Evolutionary conservation across 73 alveolate species (phyloP), one percentile per base, ranked within the genome.

Genomic region (Paramecium octaurelia): DNA sequence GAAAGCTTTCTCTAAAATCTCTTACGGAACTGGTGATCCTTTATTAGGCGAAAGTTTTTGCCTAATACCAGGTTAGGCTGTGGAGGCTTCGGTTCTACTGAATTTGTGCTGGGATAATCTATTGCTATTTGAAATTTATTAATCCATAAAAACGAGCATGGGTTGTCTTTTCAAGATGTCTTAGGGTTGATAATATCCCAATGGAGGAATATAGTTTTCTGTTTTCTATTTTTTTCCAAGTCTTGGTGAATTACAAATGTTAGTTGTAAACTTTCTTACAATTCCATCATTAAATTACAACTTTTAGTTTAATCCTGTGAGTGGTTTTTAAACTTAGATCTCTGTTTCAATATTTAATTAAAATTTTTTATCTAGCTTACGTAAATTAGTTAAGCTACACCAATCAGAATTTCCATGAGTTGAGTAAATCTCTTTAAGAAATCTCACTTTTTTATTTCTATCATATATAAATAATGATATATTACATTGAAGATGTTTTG

Each of bases 11-110:
- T 64, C 48, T n/a, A 64, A 64, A 14, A 64, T 64, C 27, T 64
- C 84, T 64, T 27, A 9, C 3, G 84, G 84, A 64, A 64, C 27
- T 2, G 84, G 84, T 2, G 84, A 64, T 8, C 27, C 48, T 27
- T 64, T 64, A 64, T 64, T 64, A 9, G 84, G 84, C 2, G 84
- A 64, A 2, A 23, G 4, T 27, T 64, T 64, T 34, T 31, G 46
- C 27, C 84, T 64, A 9, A 64, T 12, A 12, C 46, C 50, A 64
- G 84, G 84, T 27, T 27, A 27, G 31, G 84, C 84, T 1, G 84
- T 64, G n/a, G 84, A 64, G 24, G 50, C 84, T 64, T 64, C 84
- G 1, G 84, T 64, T 34, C 84, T 64, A 64, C 84, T 64, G 84
- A 34, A 64, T 34, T 64, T 64, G 21, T 64, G 84, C 31, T 64